A percentile compares a stretch with the other conserved stretches of the same genome.
phyloP scores from a whole-genome alignment of 345 rosid genomes.

The Psidium friedrichsthalianum region DNA sequence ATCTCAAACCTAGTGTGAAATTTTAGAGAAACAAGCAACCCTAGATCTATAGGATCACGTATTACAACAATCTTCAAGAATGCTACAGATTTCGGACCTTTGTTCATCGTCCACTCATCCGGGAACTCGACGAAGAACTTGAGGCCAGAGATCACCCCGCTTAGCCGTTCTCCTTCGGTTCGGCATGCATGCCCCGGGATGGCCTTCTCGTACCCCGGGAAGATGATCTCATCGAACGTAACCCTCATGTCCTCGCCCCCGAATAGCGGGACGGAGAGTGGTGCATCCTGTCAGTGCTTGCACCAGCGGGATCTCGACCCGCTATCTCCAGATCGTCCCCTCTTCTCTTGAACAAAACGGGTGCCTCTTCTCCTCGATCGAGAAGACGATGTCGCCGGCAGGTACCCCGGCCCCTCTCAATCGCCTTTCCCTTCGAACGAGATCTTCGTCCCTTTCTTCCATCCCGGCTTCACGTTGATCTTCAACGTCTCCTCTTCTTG shows the following conservation, averaged over 20 bases:
- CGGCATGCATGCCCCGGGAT: constrained; percentile 74
- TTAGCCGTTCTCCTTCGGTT: constrained; percentile 32
- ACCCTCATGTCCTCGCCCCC: constrained; percentile 50
- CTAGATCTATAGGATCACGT: neutral
- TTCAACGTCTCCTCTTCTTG: constrained; percentile 54
- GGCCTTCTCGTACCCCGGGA: constrained; percentile 51
- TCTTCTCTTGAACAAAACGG: constrained; percentile 43
- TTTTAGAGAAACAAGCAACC: neutral
- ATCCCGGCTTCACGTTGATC: constrained; percentile 72
- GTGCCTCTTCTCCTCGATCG: constrained; percentile 54
- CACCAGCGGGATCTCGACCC: constrained; percentile 61
- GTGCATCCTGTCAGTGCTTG: constrained; percentile 74
- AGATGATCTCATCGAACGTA: constrained; percentile 38
- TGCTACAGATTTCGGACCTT: constrained; percentile 26
- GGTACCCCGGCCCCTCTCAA: constrained; percentile 69
- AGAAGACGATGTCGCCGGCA: constrained; percentile 48
- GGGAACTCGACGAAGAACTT: constrained; percentile 61
- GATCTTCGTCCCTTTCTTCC: constrained; percentile 82
- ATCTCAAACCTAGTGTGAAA: neutral
- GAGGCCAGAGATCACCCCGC: constrained; percentile 55
- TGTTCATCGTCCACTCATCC: constrained; percentile 31
- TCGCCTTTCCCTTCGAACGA: constrained; percentile 81
- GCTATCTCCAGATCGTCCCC: constrained; percentile 60
- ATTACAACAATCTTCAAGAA: constrained; percentile 42
- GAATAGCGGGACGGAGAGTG: constrained; percentile 53